Evolutionary conservation across 345 rosid species (phyloP).

Genomic region (Rhizophora mangle): DNA sequence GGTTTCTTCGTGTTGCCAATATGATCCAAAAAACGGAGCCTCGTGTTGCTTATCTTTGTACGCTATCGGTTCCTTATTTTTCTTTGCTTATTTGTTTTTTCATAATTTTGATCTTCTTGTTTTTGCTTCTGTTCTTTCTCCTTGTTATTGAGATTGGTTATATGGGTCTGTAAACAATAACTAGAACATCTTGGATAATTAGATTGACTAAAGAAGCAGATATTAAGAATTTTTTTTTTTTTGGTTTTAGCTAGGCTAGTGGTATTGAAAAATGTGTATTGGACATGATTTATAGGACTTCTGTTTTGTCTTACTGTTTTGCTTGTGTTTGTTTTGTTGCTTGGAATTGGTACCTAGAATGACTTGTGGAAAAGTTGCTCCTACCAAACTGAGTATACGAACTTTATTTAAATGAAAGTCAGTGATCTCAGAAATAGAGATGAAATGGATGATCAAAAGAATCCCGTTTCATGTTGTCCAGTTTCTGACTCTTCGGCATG

Average conservation of each 20-base stretch:
- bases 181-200: no score
- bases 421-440: no score
- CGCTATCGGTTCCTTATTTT: conserved; percentile 16
- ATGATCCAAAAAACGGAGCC: conserved; percentile 60
- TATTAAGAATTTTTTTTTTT: no score
- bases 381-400: no score
- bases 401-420: no score
- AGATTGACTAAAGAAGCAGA: no score
- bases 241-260: no score
- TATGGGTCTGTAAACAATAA: no score
- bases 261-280: no score
- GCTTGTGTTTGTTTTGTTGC: neutral
- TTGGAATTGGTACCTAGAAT: neutral
- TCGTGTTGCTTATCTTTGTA: conserved; percentile 83
- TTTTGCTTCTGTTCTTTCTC: neutral
- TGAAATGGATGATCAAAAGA: no score
- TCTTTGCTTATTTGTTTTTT: neutral
- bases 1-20: conserved; percentile 88
- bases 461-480: neutral
- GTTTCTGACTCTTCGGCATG: neutral
- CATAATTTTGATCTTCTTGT: neutral
- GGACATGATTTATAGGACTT: no score
- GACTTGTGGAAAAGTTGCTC: no score
- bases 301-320: neutral
- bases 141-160: neutral